Percentiles rank a stretch among this genome's conserved stretches.
phyloP scores from a whole-genome alignment of 768 basidiomycete species.

The Tylopilus subfusipes region DNA sequence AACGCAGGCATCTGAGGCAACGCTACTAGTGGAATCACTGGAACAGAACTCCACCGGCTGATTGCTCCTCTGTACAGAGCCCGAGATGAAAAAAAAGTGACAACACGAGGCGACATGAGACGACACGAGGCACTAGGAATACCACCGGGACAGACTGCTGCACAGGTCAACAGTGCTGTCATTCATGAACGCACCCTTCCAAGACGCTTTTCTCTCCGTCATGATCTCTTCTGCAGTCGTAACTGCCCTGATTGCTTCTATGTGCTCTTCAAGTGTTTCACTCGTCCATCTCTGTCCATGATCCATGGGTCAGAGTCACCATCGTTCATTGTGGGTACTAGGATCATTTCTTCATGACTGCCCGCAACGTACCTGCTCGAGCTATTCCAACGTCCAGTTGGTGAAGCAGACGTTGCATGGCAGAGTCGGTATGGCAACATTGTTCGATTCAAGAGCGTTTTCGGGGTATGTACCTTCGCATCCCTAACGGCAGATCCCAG shows the following conservation, averaged over 20 bases:
- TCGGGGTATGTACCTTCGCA: constrained; percentile 15
- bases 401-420: constrained; percentile 30
- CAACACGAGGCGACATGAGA: too few relatives aligned
- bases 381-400: constrained; percentile 22
- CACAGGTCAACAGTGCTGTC: too few relatives aligned
- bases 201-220: neutral
- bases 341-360: neutral
- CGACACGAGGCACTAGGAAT: too few relatives aligned
- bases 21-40: too few relatives aligned
- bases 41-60: too few relatives aligned
- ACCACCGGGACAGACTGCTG: too few relatives aligned
- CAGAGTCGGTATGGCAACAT: constrained; percentile 26
- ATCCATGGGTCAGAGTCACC: constrained; percentile 14
- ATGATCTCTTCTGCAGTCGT: neutral
- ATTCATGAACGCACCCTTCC: too few relatives aligned
- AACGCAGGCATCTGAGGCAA: too few relatives aligned
- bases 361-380: constrained; percentile 21
- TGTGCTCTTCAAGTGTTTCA: neutral
- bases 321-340: constrained; percentile 17
- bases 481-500: constrained; percentile 18
- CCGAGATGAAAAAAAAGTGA: too few relatives aligned
- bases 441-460: constrained; percentile 21
- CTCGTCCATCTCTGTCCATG: constrained; percentile 8
- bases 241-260: neutral
- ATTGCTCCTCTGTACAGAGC: too few relatives aligned